phyloP scores from a whole-genome alignment of 352 stramenopile species.

The Thraustotheca clavata region DNA sequence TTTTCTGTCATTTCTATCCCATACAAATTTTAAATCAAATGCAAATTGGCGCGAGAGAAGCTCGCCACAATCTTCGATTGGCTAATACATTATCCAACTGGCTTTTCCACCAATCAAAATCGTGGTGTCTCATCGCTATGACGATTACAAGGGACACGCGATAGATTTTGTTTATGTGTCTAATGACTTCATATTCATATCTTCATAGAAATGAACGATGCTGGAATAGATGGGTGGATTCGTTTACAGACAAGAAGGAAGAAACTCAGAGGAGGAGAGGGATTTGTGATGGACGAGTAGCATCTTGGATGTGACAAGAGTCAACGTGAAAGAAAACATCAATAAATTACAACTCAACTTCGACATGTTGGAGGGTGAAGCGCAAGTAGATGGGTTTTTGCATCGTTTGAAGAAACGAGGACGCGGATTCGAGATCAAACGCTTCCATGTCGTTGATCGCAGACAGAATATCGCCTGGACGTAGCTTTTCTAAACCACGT shows the following conservation, averaged over 20 bases:
- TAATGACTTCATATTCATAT: no score
- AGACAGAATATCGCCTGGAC: conserved; percentile 8
- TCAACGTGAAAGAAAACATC: no score
- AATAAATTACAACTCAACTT: conserved; percentile 17
- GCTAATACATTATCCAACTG: not conserved
- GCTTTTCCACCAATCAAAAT: not conserved
- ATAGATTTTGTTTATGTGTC: no score
- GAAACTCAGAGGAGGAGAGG: no score
- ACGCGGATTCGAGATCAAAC: not conserved
- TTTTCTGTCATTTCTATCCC: not conserved
- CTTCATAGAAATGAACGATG: no score
- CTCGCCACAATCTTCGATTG: not conserved
- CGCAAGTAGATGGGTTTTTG: conserved; percentile 2
- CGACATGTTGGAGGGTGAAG: conserved; percentile 14
- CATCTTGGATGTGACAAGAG: no score
- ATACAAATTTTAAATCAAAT: conserved; percentile 1
- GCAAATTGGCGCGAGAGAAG: not conserved
- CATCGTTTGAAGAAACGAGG: conserved; percentile 12
- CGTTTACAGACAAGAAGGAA: no score
- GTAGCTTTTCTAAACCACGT: not conserved
- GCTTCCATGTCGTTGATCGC: conserved; percentile 15
- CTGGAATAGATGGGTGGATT: no score
- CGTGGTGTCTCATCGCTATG: no score
- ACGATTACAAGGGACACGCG: no score
- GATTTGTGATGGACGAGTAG: no score